These are phyloP conservation scores for Ogataea naganishii DNA, from an alignment of 805 yeast genomes.

Conservation along the genomic window DNA sequence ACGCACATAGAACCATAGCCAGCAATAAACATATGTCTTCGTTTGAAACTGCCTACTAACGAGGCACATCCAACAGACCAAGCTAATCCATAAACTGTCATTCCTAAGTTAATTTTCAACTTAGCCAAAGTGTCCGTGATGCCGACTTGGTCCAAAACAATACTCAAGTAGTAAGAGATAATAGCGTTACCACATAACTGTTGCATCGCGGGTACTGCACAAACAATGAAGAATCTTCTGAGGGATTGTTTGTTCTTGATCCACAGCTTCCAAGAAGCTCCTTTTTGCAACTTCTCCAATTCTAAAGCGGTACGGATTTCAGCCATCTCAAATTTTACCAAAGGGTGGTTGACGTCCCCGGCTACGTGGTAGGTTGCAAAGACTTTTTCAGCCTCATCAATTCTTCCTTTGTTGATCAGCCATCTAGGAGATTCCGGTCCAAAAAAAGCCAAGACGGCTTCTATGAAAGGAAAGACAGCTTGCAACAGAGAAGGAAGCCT, in stretches of 20 bases:
- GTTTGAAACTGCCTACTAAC: slow-evolving; percentile 21
- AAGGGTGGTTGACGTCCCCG: slow-evolving; percentile 19
- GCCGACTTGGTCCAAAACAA: slow-evolving; percentile 44
- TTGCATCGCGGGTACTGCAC: slow-evolving; percentile 23
- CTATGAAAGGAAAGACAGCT: slow-evolving; percentile 36
- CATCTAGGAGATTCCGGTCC: slow-evolving; percentile 40
- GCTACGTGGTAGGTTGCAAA: slow-evolving; percentile 30
- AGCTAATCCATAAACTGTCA: slow-evolving; percentile 37
- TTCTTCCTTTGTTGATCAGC: slow-evolving; percentile 26
- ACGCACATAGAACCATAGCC: slow-evolving; percentile 24
- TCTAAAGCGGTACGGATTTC: slow-evolving; percentile 30
- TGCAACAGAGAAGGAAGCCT: slow-evolving; percentile 47
- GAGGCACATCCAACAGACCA: slow-evolving; percentile 21
- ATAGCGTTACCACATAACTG: slow-evolving; percentile 39
- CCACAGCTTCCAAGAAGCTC: slow-evolving; percentile 28
- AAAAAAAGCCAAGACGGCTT: slow-evolving; percentile 24
- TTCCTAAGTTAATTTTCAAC: slow-evolving; percentile 40
- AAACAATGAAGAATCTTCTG: slow-evolving; percentile 26
- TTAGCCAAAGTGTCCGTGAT: slow-evolving; percentile 35
- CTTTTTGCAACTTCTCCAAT: slow-evolving; percentile 23
- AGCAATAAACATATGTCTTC: slow-evolving; percentile 30
- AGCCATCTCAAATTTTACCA: slow-evolving; percentile 26
- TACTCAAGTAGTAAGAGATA: slow-evolving; percentile 34
- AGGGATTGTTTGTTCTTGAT: slow-evolving; percentile 26
- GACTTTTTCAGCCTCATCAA: slow-evolving; percentile 26